Evolutionary conservation across 83 land plant genomes (phyloP), one percentile per base, ranked within the genome.

Genomic region (Picea abies): DNA sequence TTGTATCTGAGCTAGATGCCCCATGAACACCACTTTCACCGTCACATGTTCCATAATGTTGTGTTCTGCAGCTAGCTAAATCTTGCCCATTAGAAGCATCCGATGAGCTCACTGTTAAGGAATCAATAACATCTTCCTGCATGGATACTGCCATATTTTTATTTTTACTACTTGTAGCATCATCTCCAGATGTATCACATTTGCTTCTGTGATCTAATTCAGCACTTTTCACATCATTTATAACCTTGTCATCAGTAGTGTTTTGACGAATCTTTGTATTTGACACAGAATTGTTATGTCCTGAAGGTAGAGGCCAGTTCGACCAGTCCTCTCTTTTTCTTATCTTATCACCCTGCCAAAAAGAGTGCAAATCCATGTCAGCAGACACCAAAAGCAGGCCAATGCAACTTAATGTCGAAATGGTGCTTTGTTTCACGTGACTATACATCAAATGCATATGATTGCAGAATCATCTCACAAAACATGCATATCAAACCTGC

Each of bases 401-500:
- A 76, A 17, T 41, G 11, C 29, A 32, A 58, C 65, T 82, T 63
- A 19, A 82, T 47, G 7, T 20, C 25, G 39, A 19, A 32, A 49
- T 9, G 61, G 17, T 49, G 44, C 80, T 23, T 26, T 9, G 37
- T 35, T 17, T 25, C 41, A 65, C 32, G 22, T 26, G 19, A 78
- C 19, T 58, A 58, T 16, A 25, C 67, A 22, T 32, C 44, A 65
- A n/a, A 63, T 2, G 8, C 23, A 37, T n/a, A 82, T 32, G 69
- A 80, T 60, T 68, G 16, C 15, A 81, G 56, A 11, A 5, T 19
- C 25, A 81, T 8, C 26, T n/a, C 4, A 26, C 25, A 58, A 81
- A 32, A 26, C 26, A 71, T 63, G 56, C 60, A 82, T 35, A 80
- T 72, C 84, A 65, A 68, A 94, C 99, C 97, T 93, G 96, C 76